Evolutionary conservation across 2,329 filamentous ascomycete species (phyloP).

Genomic region (Xylariaceae sp.): DNA sequence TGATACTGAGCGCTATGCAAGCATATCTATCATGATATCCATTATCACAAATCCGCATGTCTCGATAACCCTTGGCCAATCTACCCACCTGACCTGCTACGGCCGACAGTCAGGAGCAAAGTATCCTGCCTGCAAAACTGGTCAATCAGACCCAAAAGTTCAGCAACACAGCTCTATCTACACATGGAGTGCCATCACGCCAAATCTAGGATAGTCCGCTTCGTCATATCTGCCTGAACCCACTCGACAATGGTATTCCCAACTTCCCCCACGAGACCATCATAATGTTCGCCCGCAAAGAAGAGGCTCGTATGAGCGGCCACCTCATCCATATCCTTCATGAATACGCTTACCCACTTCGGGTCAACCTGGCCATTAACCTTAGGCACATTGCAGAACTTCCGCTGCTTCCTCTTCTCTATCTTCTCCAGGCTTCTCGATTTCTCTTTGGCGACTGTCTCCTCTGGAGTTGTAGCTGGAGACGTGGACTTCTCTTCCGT

Average conservation of each 20-base stretch:
- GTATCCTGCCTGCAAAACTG: neutral
- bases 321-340: slow-evolving; percentile 80
- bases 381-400: slow-evolving; percentile 70
- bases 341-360: slow-evolving; percentile 73
- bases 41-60: neutral
- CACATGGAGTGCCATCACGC: neutral
- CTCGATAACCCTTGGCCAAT: neutral
- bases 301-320: slow-evolving; percentile 81
- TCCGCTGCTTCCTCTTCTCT: slow-evolving; percentile 52
- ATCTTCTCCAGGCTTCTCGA: slow-evolving; percentile 3
- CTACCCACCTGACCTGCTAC: neutral
- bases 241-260: slow-evolving; percentile 61
- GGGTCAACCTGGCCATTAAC: slow-evolving; percentile 55
- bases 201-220: slow-evolving; percentile 36
- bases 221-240: slow-evolving; percentile 58
- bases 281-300: slow-evolving; percentile 66
- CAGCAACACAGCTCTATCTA: too few species aligned
- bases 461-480: neutral
- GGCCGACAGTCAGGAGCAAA: neutral
- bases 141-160: neutral
- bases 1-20: neutral
- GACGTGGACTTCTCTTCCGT: slow-evolving; percentile 11
- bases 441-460: neutral
- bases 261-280: slow-evolving; percentile 70
- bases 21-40: neutral